A percentile compares a stretch with the other conserved stretches of the same genome.
Conservation (phyloP, 1,284 basidiomycete species). For the Mycosarcoma maydis region DNA sequence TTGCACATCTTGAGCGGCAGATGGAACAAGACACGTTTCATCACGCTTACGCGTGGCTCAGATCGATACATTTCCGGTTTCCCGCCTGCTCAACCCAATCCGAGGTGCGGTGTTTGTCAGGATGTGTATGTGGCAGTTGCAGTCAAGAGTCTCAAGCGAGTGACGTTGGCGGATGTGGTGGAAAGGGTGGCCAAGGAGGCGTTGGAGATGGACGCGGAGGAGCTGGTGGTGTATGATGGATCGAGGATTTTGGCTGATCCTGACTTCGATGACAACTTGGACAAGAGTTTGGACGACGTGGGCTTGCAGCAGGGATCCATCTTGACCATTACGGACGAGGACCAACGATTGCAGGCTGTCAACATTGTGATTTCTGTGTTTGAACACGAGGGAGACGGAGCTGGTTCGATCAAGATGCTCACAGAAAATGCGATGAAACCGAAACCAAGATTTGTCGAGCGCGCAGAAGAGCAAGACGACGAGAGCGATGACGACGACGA, state of each 20-base stretch:
- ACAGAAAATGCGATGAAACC: conserved; percentile 9
- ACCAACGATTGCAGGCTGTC: conserved; percentile 66
- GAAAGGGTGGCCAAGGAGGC: conserved; percentile 70
- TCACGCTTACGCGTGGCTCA: conserved; percentile 41
- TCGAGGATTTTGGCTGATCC: conserved; percentile 83
- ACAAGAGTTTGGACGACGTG: conserved; percentile 77
- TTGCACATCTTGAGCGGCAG: conserved; percentile 75
- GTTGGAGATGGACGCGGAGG: conserved; percentile 67
- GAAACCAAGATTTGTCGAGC: not conserved
- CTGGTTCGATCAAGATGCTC: conserved; percentile 15
- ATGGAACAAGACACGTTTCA: conserved; percentile 41
- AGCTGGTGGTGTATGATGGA: conserved; percentile 75
- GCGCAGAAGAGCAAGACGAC: not conserved
- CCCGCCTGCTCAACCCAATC: conserved; percentile 37
- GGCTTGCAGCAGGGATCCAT: conserved; percentile 78
- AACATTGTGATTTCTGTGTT: conserved; percentile 52
- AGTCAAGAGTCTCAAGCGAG: conserved; percentile 73
- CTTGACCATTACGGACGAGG: conserved; percentile 86
- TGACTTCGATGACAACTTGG: conserved; percentile 86
- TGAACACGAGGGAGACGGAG: not conserved
- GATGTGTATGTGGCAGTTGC: conserved; percentile 81
- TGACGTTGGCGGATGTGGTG: conserved; percentile 79
- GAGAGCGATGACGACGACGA: conserved; percentile 12
- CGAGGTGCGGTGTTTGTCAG: conserved; percentile 80
- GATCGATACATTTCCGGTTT: conserved; percentile 41